phyloP scores from a whole-genome alignment of 2,329 filamentous ascomycete species.

The Graphilbum sp. region DNA sequence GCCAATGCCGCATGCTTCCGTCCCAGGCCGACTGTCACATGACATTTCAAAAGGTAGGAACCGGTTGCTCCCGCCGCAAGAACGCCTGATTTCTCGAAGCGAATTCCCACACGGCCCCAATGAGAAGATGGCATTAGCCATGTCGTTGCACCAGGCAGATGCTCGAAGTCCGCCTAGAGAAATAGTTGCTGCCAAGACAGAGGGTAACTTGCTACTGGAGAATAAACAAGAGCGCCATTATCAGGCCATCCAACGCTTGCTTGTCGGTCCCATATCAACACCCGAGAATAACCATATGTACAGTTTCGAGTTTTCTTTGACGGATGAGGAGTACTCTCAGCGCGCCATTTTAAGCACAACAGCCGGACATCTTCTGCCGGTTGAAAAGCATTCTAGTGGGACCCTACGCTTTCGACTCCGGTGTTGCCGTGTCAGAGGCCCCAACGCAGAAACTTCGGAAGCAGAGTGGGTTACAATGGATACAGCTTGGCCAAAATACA shows the following conservation, averaged over 20 bases:
- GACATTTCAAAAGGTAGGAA: neutral
- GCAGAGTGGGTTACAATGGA: slow-evolving; percentile 46
- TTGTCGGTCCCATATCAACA: slow-evolving; percentile 25
- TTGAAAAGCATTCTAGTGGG: slow-evolving; percentile 28
- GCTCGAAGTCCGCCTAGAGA: slow-evolving; percentile 30
- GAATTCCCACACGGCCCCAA: slow-evolving; percentile 26
- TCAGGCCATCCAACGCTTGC: slow-evolving; percentile 37
- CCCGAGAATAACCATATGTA: slow-evolving; percentile 20
- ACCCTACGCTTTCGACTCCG: slow-evolving; percentile 52
- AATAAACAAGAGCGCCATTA: slow-evolving; percentile 28
- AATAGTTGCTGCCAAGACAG: slow-evolving; percentile 9
- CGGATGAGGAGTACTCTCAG: slow-evolving; percentile 16
- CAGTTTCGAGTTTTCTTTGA: slow-evolving; percentile 30
- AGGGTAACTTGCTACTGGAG: neutral
- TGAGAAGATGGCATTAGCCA: slow-evolving; percentile 23
- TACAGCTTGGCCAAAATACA: slow-evolving; percentile 52
- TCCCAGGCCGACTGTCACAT: neutral
- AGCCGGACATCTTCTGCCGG: slow-evolving; percentile 16
- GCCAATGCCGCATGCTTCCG: neutral
- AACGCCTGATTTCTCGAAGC: slow-evolving; percentile 10
- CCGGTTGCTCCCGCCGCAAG: slow-evolving; percentile 12
- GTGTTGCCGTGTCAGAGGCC: slow-evolving; percentile 27
- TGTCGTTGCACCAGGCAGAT: slow-evolving; percentile 29
- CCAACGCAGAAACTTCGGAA: slow-evolving; percentile 16
- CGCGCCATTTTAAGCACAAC: slow-evolving; percentile 19